phyloP scores from a whole-genome alignment of 148 eudicot genomes.

The Salicornia ramosissima region DNA sequence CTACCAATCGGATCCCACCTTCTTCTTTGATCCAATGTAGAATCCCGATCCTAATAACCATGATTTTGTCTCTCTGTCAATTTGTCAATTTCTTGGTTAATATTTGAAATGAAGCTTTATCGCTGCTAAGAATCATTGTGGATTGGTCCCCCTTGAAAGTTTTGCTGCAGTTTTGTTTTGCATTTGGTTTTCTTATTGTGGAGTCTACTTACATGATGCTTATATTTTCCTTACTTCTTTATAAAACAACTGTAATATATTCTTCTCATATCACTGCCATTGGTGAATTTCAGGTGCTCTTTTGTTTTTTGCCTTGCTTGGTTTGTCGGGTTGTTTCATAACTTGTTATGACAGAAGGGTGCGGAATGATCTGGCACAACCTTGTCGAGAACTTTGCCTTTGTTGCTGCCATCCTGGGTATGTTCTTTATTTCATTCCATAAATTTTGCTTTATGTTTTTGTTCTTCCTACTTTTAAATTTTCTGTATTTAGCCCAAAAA shows the following conservation, averaged over 20 bases:
- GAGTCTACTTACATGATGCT: slow-evolving; percentile 1
- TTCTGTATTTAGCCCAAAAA: background rate
- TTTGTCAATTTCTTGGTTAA: no score
- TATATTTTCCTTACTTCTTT: background rate
- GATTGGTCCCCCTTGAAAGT: no score
- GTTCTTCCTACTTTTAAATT: background rate
- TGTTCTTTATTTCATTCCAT: slow-evolving; percentile 4
- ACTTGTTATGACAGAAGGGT: slow-evolving; percentile 94
- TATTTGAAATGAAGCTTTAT: no score
- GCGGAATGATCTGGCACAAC: slow-evolving; percentile 87
- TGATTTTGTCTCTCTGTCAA: no score
- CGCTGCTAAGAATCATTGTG: no score
- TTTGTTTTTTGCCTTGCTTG: slow-evolving; percentile 83
- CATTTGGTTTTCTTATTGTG: background rate
- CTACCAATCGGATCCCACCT: no score
- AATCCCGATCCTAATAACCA: no score
- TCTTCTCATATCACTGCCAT: background rate
- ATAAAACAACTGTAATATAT: background rate
- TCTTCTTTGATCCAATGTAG: no score
- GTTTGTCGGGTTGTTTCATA: slow-evolving; percentile 85
- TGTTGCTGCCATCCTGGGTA: slow-evolving; percentile 98
- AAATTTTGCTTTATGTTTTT: background rate
- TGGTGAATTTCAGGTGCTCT: slow-evolving; percentile 62
- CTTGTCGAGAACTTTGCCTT: slow-evolving; percentile 90
- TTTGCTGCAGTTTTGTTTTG: background rate